Evolutionary conservation across 2,329 filamentous ascomycete species (phyloP).

Genomic region (Sporothrix curviconia): DNA sequence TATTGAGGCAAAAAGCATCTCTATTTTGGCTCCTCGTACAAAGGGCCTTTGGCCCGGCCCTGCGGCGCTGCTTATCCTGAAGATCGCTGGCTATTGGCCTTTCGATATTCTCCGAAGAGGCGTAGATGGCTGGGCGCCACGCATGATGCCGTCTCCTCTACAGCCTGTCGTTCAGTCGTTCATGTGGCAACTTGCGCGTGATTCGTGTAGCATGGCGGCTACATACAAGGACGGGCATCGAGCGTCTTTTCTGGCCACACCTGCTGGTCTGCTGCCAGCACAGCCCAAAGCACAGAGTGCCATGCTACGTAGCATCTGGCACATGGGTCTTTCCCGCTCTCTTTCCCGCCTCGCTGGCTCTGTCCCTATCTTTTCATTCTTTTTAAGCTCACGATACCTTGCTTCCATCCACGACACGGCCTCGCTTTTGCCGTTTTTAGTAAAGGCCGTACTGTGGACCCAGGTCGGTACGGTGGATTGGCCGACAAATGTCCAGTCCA

Average conservation of each 20-base stretch:
- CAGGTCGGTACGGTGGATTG: neutral
- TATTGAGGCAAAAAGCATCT: too few species aligned
- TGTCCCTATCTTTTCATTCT: neutral
- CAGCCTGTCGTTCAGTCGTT: neutral
- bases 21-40: neutral
- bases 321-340: neutral
- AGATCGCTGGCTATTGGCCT: too few species aligned
- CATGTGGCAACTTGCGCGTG: neutral
- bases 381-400: too few species aligned
- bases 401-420: neutral
- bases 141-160: neutral
- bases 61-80: neutral
- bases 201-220: neutral
- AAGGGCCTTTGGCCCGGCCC: neutral
- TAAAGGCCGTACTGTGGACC: neutral
- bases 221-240: neutral
- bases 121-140: neutral
- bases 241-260: too few species aligned
- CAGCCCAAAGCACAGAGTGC: neutral
- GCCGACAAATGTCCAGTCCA: too few species aligned
- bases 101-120: conserved; percentile 6
- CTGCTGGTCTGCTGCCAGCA: too few species aligned
- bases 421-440: neutral
- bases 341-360: neutral
- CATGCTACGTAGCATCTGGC: conserved; percentile 6